A percentile compares a stretch with the other conserved stretches of the same genome.
Evolutionary conservation across 106 monocot genomes (phyloP).

Genomic region (Dendrobium chrysotoxum): DNA sequence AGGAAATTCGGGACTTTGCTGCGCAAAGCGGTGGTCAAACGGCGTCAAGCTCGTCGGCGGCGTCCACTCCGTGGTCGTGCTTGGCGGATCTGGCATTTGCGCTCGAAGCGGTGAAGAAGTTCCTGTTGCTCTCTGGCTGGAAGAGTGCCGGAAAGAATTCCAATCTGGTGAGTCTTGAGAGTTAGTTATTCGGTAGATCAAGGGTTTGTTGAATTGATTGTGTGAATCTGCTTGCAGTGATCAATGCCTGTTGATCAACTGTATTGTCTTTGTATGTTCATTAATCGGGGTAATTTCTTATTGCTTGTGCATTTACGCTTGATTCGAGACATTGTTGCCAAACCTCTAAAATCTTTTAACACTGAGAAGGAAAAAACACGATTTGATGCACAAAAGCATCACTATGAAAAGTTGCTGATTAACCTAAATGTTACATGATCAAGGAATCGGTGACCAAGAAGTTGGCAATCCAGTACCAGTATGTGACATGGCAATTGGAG

Average conservation of each 20-base stretch:
- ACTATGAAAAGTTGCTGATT: background rate
- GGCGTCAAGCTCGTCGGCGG: conserved; percentile 9
- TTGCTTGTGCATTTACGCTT: background rate
- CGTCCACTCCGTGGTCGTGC: conserved; percentile 1
- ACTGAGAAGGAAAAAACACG: background rate
- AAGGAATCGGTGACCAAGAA: conserved; percentile 39
- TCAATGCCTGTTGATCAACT: background rate
- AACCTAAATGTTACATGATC: conserved; percentile 12
- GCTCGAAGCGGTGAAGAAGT: conserved; percentile 48
- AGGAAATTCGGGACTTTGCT: conserved; percentile 48
- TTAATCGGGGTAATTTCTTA: background rate
- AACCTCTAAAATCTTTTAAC: background rate
- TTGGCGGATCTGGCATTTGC: conserved; percentile 35
- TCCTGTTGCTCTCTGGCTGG: conserved; percentile 24
- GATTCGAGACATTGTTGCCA: background rate
- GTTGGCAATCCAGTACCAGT: conserved; percentile 50
- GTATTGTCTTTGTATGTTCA: background rate
- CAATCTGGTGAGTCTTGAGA: conserved; percentile 3
- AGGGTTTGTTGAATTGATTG: background rate
- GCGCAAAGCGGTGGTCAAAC: background rate
- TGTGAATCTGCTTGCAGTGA: background rate
- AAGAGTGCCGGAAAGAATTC: background rate
- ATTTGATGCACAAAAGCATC: background rate
- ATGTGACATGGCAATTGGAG: conserved; percentile 79
- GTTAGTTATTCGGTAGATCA: background rate